Evolutionary conservation across 2,329 filamentous ascomycete genomes (phyloP).

Genomic region (Aspergillus sp.): DNA sequence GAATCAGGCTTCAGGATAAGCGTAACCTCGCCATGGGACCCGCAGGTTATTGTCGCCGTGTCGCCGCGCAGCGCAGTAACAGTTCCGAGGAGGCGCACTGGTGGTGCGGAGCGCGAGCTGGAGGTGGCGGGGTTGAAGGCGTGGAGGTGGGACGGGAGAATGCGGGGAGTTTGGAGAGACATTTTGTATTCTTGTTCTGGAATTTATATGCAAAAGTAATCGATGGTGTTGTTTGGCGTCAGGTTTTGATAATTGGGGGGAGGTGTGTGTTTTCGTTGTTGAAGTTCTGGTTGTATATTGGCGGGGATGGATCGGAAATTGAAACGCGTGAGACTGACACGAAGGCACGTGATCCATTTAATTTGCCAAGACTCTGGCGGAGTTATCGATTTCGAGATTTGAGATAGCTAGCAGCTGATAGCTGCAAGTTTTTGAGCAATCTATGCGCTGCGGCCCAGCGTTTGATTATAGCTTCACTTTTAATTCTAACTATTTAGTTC

Average conservation of each 20-base stretch:
- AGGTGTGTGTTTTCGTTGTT: neutral
- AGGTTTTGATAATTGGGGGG: too few species aligned
- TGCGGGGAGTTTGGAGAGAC: conserved; percentile 75
- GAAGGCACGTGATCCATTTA: conserved; percentile 18
- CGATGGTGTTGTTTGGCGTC: too few species aligned
- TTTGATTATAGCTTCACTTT: neutral
- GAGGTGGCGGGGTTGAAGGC: conserved; percentile 61
- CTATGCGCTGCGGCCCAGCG: neutral
- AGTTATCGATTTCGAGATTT: neutral
- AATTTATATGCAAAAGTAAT: too few species aligned
- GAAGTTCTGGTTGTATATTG: neutral
- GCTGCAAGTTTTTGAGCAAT: neutral
- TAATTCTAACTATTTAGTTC: neutral
- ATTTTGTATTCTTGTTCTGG: conserved; percentile 46
- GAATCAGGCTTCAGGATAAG: conserved; percentile 66
- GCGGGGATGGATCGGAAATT: neutral
- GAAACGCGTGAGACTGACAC: neutral
- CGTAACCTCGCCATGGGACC: conserved; percentile 66
- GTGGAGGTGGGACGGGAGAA: conserved; percentile 77
- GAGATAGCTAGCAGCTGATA: neutral
- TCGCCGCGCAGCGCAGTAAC: conserved; percentile 81
- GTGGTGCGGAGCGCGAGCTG: conserved; percentile 49
- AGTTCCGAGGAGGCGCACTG: conserved; percentile 82
- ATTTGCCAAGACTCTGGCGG: neutral
- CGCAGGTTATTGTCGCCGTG: conserved; percentile 75